Evolutionary conservation across 2,329 filamentous ascomycete species (phyloP).

Genomic region (Fusarium sp.): DNA sequence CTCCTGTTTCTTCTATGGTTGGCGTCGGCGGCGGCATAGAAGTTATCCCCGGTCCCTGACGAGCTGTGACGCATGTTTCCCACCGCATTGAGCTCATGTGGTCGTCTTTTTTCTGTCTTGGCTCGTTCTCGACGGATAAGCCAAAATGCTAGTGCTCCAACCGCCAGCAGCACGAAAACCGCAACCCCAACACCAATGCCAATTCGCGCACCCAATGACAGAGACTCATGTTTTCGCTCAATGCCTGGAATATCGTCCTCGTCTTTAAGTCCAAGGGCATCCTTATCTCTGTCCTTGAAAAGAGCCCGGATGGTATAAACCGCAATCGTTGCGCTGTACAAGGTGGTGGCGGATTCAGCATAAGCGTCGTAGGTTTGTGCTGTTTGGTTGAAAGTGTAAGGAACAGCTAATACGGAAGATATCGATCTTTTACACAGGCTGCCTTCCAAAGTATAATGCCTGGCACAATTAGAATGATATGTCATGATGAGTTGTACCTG

Average conservation of each 20-base stretch:
- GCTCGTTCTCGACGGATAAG: conserved; percentile 43
- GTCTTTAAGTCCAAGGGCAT: conserved; percentile 49
- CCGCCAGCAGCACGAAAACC: conserved; percentile 45
- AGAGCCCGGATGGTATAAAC: conserved; percentile 53
- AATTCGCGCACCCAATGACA: conserved; percentile 49
- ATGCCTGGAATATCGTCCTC: conserved; percentile 46
- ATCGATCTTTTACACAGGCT: conserved; percentile 51
- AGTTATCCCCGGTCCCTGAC: conserved; percentile 21
- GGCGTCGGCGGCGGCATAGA: conserved; percentile 29
- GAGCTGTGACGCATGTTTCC: conserved; percentile 28
- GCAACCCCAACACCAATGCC: conserved; percentile 51
- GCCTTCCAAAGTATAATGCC: conserved; percentile 51
- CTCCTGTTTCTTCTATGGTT: conserved; percentile 27
- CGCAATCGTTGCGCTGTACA: conserved; percentile 52
- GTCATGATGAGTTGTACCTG: background rate
- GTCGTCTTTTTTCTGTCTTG: conserved; percentile 30
- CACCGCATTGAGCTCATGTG: conserved; percentile 42
- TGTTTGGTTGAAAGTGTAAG: conserved; percentile 51
- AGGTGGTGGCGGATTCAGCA: conserved; percentile 51
- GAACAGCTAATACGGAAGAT: conserved; percentile 52
- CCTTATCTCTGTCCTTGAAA: conserved; percentile 53
- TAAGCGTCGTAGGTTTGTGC: conserved; percentile 51
- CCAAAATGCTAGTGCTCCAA: conserved; percentile 44
- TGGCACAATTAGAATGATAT: conserved; percentile 38
- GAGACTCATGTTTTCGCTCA: conserved; percentile 17